phyloP scores from a whole-genome alignment of 1,284 basidiomycete genomes.

The Paramarasmius palmivorus region DNA sequence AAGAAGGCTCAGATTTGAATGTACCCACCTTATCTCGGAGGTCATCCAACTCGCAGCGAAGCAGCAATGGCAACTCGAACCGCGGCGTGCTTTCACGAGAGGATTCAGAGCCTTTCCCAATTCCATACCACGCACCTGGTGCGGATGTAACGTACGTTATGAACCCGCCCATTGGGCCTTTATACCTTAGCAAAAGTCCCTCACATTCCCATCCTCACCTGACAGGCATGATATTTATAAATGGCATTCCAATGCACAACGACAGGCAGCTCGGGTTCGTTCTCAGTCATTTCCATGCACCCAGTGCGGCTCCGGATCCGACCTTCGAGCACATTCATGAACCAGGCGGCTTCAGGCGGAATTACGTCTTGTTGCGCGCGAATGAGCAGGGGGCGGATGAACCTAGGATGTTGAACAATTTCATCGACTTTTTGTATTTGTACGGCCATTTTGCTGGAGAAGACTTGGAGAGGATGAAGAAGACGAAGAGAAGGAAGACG shows the following conservation, averaged over 20 bases:
- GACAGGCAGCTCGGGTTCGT: slow-evolving; percentile 56
- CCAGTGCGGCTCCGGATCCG: slow-evolving; percentile 57
- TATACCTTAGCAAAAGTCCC: slow-evolving; percentile 11
- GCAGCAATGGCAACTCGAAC: slow-evolving; percentile 23
- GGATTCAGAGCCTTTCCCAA: slow-evolving; percentile 73
- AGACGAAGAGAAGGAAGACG: slow-evolving; percentile 50
- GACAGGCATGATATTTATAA: slow-evolving; percentile 94
- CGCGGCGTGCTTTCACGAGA: slow-evolving; percentile 37
- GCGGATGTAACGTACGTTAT: slow-evolving; percentile 92
- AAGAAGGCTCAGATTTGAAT: slow-evolving; percentile 6
- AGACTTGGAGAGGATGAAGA: slow-evolving; percentile 85
- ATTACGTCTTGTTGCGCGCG: slow-evolving; percentile 77
- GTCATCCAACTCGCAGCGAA: slow-evolving; percentile 20
- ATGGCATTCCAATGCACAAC: slow-evolving; percentile 78
- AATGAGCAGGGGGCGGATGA: slow-evolving; percentile 66
- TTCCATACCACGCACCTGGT: slow-evolving; percentile 82
- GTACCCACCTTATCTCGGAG: slow-evolving; percentile 8
- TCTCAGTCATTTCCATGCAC: slow-evolving; percentile 75
- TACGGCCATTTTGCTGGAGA: slow-evolving; percentile 97
- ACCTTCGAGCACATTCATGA: slow-evolving; percentile 89
- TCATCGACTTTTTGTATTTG: slow-evolving; percentile 90
- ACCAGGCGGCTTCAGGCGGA: slow-evolving; percentile 90
- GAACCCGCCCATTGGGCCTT: slow-evolving; percentile 10
- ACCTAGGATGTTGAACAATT: slow-evolving; percentile 75
- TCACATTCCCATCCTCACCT: slow-evolving; percentile 9